Evolutionary conservation across 1,284 basidiomycete species (phyloP).

Genomic region (Ustilago esculenta): DNA sequence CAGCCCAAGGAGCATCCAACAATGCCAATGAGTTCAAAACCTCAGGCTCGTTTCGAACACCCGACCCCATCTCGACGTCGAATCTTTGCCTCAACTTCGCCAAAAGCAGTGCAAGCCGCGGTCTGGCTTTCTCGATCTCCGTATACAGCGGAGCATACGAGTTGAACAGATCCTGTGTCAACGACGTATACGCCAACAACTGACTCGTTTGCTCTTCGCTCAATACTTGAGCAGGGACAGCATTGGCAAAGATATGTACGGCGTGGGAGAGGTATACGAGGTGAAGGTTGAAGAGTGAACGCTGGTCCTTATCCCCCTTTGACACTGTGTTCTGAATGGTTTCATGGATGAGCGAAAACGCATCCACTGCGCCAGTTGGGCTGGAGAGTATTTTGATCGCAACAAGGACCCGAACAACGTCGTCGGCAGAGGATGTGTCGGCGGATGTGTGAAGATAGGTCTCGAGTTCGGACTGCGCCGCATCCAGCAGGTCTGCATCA

Average conservation of each 20-base stretch:
- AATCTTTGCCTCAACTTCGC: slow-evolving; percentile 1
- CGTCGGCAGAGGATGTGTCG: neutral
- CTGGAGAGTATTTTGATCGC: slow-evolving; percentile 8
- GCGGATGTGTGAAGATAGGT: neutral
- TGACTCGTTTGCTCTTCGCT: slow-evolving; percentile 7
- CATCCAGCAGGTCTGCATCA: slow-evolving; percentile 84
- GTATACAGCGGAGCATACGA: slow-evolving; percentile 10
- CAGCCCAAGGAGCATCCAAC: slow-evolving; percentile 25
- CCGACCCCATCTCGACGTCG: neutral
- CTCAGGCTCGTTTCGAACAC: neutral
- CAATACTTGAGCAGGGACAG: neutral
- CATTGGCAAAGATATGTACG: neutral
- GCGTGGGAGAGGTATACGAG: slow-evolving; percentile 24
- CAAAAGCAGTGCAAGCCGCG: slow-evolving; percentile 1
- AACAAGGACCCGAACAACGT: slow-evolving; percentile 18
- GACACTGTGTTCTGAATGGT: slow-evolving; percentile 16
- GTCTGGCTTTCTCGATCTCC: slow-evolving; percentile 18
- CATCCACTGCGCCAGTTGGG: neutral
- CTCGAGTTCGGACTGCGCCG: slow-evolving; percentile 81
- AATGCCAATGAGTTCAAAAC: slow-evolving; percentile 1
- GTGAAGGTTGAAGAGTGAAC: slow-evolving; percentile 20
- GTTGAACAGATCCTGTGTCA: slow-evolving; percentile 23
- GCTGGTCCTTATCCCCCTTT: slow-evolving; percentile 7
- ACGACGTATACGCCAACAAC: slow-evolving; percentile 16
- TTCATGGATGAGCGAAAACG: slow-evolving; percentile 17